Percentiles rank a stretch among this genome's conserved stretches.
These are phyloP conservation scores for Tulasnella sp. DNA, from an alignment of 768 basidiomycete genomes.

Conservation along the genomic window DNA sequence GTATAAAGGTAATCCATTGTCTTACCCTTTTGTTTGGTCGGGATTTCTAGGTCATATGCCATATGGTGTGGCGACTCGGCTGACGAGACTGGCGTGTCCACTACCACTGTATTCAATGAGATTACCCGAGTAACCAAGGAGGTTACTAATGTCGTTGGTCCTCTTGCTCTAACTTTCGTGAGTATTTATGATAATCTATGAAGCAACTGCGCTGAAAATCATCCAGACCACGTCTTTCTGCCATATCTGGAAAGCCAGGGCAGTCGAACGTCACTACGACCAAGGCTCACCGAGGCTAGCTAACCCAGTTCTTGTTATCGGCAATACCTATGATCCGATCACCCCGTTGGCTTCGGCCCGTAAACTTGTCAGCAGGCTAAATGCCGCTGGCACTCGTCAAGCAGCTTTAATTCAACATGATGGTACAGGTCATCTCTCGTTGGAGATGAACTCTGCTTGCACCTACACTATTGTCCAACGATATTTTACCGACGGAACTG, in stretches of 20 bases:
- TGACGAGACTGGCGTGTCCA: too few species aligned
- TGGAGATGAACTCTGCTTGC: constrained; percentile 11
- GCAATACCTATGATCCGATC: not conserved
- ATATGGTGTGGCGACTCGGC: too few species aligned
- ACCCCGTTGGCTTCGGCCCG: not conserved
- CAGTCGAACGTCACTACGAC: not conserved
- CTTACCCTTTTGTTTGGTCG: too few species aligned
- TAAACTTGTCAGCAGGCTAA: not conserved
- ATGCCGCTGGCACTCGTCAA: not conserved
- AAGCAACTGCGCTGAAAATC: not conserved
- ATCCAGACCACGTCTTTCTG: not conserved
- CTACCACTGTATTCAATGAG: constrained; percentile 13
- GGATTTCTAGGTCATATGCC: too few species aligned
- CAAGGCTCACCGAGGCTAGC: not conserved
- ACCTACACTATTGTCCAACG: not conserved
- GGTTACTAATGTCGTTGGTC: not conserved
- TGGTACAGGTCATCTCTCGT: constrained; percentile 11
- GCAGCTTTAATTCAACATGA: constrained; percentile 10
- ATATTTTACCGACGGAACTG: constrained; percentile 12
- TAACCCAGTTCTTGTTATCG: not conserved
- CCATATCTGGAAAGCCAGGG: not conserved
- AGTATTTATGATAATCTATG: too few species aligned
- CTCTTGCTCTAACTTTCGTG: not conserved
- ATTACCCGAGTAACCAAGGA: not conserved
- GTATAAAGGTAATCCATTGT: too few species aligned